phyloP scores from a whole-genome alignment of 805 yeast genomes.

The Kluyveromyces aestuarii region DNA sequence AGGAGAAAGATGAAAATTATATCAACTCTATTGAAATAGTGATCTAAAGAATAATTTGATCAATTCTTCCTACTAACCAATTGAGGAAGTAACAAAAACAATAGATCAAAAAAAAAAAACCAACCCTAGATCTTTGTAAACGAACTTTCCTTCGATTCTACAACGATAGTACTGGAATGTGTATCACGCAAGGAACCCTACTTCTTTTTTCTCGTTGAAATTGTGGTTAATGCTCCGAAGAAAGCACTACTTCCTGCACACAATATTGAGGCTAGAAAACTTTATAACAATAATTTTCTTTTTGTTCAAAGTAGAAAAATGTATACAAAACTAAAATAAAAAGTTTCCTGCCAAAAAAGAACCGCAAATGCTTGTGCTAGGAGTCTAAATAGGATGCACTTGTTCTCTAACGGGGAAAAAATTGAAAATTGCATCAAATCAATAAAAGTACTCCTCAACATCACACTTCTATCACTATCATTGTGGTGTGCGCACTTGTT shows the following conservation, averaged over 20 bases:
- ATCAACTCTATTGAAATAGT: conserved; percentile 3
- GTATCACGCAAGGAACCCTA: neutral
- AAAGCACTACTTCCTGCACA: neutral
- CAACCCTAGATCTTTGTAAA: neutral
- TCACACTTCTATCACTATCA: no score
- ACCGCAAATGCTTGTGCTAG: neutral
- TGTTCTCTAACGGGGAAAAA: neutral
- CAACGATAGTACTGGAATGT: neutral
- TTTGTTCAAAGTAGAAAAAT: neutral
- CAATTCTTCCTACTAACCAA: neutral
- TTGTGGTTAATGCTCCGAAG: neutral
- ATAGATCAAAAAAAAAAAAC: neutral
- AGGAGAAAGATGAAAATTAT: neutral
- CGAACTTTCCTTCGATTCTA: neutral
- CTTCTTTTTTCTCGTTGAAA: neutral
- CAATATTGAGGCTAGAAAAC: neutral
- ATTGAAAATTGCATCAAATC: no score
- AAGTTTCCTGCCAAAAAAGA: neutral
- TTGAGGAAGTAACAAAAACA: conserved; percentile 4
- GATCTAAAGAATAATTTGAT: neutral
- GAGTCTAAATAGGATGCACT: neutral
- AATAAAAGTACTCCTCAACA: no score
- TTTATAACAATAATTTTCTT: neutral
- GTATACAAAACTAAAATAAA: neutral
- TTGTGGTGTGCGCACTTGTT: no score